These are phyloP conservation scores for Schrenkiella parvula DNA, from an alignment of 345 rosid genomes.

Conservation along the genomic window DNA sequence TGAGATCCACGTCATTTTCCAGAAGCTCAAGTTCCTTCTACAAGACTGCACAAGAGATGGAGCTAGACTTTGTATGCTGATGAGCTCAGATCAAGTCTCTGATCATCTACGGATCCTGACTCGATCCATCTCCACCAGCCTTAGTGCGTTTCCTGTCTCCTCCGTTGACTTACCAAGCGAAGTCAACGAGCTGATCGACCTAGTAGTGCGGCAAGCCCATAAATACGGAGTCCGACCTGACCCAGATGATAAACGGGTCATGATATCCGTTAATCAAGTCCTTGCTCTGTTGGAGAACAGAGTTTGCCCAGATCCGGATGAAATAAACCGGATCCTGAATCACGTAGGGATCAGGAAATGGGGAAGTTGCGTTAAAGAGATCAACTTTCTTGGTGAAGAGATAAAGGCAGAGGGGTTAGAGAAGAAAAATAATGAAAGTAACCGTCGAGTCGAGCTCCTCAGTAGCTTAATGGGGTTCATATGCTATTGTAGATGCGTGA, in stretches of 20 bases:
- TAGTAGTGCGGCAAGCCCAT: constrained; percentile 62
- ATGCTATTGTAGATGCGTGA: constrained; percentile 64
- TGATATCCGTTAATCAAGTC: constrained; percentile 30
- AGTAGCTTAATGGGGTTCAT: constrained; percentile 57
- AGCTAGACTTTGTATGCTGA: constrained; percentile 48
- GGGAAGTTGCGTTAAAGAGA: constrained; percentile 57
- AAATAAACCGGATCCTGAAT: constrained; percentile 44
- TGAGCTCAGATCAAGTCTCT: constrained; percentile 49
- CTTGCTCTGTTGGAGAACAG: constrained; percentile 51
- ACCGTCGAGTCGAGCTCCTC: constrained; percentile 34
- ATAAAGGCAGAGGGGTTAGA: constrained; percentile 34
- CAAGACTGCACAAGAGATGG: constrained; percentile 74
- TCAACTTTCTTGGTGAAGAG: constrained; percentile 58
- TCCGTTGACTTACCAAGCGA: constrained; percentile 47
- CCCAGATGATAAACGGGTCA: constrained; percentile 37
- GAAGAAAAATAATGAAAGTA: constrained; percentile 32
- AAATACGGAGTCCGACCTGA: constrained; percentile 41
- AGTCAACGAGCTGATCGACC: constrained; percentile 64
- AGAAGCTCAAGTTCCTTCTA: constrained; percentile 59
- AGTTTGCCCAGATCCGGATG: constrained; percentile 42
- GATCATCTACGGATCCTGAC: constrained; percentile 47
- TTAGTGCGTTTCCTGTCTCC: constrained; percentile 50
- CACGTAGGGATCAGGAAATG: constrained; percentile 54
- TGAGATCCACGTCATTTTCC: constrained; percentile 67
- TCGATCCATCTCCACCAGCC: constrained; percentile 51